Evolutionary conservation across 2,329 filamentous ascomycete genomes (phyloP).

Genomic region (Alternaria ventricosa): DNA sequence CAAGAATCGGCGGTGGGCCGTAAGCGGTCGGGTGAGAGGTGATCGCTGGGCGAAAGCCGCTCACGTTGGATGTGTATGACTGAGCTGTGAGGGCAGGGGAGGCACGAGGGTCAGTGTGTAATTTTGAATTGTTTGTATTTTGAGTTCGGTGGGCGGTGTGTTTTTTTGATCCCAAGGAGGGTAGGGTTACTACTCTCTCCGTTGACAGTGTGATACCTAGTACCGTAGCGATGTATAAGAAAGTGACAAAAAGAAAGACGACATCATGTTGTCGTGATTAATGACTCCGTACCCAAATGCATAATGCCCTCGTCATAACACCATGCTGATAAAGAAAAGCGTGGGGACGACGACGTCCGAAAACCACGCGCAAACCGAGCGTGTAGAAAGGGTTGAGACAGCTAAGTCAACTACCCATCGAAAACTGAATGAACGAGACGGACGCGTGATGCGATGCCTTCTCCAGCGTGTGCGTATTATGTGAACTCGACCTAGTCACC

Average conservation of each 20-base stretch:
- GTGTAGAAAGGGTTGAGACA: neutral
- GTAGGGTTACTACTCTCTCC: neutral
- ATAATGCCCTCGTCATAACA: neutral
- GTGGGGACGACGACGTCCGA: neutral
- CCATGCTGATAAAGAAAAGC: neutral
- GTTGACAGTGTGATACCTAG: slow-evolving; percentile 1
- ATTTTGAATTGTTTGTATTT: neutral
- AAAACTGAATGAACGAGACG: neutral
- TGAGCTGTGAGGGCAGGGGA: slow-evolving; percentile 70
- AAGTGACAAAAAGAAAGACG: neutral
- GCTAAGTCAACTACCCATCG: neutral
- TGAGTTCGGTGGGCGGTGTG: neutral
- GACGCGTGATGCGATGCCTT: neutral
- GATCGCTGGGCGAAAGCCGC: slow-evolving; percentile 61
- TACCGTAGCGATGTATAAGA: neutral
- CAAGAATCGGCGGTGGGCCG: slow-evolving; percentile 82
- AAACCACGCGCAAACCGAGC: neutral
- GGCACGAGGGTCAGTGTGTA: slow-evolving; percentile 58
- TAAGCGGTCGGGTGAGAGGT: slow-evolving; percentile 87
- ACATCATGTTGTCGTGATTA: neutral
- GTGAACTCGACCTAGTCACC: neutral
- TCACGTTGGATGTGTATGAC: slow-evolving; percentile 63
- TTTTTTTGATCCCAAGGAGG: neutral
- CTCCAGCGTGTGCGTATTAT: neutral
- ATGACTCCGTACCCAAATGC: neutral